These are phyloP conservation scores for Colletotrichum lindemuthianum DNA, from an alignment of 2,329 filamentous ascomycete genomes.

Conservation along the genomic window DNA sequence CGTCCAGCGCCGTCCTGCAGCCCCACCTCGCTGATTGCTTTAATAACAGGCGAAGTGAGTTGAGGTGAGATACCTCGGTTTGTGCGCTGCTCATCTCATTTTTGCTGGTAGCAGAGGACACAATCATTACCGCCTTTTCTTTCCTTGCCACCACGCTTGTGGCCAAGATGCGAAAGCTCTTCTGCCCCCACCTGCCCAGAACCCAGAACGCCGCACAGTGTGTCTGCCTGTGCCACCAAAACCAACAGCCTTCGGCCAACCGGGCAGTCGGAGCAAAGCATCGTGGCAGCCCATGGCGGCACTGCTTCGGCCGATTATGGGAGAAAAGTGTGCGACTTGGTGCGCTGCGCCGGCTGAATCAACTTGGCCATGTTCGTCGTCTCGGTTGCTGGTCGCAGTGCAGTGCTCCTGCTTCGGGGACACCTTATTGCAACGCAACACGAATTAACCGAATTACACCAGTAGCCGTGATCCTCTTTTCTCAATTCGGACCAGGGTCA, in stretches of 20 bases:
- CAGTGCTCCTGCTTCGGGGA: neutral
- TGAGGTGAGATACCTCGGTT: slow-evolving; percentile 11
- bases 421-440: neutral
- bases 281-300: neutral
- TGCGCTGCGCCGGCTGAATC: neutral
- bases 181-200: neutral
- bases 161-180: neutral
- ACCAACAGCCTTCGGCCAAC: neutral
- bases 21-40: slow-evolving; percentile 31
- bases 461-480: neutral
- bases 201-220: neutral
- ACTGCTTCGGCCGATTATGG: slow-evolving; percentile 17
- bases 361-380: neutral
- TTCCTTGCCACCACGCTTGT: neutral
- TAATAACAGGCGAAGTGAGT: slow-evolving; percentile 23
- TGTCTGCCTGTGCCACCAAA: neutral
- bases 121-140: slow-evolving; percentile 25
- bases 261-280: too few relatives aligned
- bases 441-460: slow-evolving; percentile 11
- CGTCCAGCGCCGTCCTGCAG: slow-evolving; percentile 1
- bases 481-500: neutral
- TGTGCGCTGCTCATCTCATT: slow-evolving; percentile 12
- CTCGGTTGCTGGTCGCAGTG: neutral
- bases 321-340: neutral
- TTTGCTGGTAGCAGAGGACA: neutral